Conservation (phyloP, 352 stramenopile genomes). For the Phytophthora sansomeana region DNA sequence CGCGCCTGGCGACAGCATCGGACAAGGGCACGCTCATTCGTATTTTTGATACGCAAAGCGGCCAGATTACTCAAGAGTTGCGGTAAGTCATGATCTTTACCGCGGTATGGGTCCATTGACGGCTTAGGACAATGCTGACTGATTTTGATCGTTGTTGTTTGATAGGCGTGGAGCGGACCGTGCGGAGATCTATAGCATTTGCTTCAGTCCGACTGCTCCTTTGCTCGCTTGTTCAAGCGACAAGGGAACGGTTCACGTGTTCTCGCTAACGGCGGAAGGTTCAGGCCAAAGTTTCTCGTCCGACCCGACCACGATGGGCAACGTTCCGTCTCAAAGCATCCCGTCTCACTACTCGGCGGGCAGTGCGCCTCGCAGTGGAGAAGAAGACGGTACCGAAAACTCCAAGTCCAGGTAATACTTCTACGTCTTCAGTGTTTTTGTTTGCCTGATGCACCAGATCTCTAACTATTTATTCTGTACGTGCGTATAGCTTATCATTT, state of each 20-base stretch:
- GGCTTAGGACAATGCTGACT: constrained; percentile 6
- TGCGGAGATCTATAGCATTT: constrained; percentile 97
- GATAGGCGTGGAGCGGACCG: constrained; percentile 95
- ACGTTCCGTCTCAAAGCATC: constrained; percentile 48
- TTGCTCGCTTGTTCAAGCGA: constrained; percentile 97
- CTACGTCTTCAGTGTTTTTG: background rate
- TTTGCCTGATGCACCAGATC: background rate
- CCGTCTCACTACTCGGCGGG: constrained; percentile 52
- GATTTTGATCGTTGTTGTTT: background rate
- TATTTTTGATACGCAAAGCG: constrained; percentile 96
- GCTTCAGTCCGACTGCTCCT: constrained; percentile 94
- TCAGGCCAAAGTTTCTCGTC: constrained; percentile 64
- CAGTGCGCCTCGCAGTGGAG: constrained; percentile 55
- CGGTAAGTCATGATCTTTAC: constrained; percentile 38
- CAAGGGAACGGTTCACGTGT: constrained; percentile 98
- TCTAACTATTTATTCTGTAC: constrained; percentile 1
- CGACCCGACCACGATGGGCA: constrained; percentile 66
- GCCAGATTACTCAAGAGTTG: constrained; percentile 90
- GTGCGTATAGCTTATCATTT: constrained; percentile 77
- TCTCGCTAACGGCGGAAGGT: constrained; percentile 84
- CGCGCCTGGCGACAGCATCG: constrained; percentile 94
- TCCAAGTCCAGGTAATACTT: constrained; percentile 81
- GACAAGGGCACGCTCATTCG: constrained; percentile 98
- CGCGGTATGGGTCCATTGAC: too few relatives aligned
- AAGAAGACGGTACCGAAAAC: constrained; percentile 89